A percentile compares a stretch with the other conserved stretches of the same genome.
These are phyloP conservation scores for Monoraphidium neglectum DNA, from an alignment of 139 green algal species.

Conservation along the genomic window DNA sequence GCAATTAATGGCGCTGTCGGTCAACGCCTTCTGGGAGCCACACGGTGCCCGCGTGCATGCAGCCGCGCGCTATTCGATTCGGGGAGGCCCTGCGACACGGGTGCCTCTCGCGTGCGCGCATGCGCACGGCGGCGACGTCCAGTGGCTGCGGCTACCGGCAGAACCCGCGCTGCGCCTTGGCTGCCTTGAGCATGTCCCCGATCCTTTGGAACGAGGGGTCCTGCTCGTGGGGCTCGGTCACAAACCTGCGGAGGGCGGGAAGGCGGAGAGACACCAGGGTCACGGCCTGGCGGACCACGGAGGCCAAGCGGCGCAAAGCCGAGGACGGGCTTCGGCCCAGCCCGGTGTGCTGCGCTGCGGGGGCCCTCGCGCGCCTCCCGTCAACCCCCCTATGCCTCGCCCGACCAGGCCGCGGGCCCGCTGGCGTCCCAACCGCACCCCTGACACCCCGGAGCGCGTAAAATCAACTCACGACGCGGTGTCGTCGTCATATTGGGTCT, in stretches of 20 bases:
- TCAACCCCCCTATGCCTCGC: neutral
- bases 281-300: too few relatives aligned
- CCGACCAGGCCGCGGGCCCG: neutral
- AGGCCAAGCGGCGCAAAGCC: neutral
- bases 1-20: too few relatives aligned
- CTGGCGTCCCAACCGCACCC: neutral
- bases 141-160: too few relatives aligned
- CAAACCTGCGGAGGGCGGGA: conserved; percentile 16
- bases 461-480: conserved; percentile 32
- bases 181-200: conserved; percentile 32
- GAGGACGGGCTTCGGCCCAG: neutral
- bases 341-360: neutral
- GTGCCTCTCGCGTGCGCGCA: too few relatives aligned
- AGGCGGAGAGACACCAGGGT: too few relatives aligned
- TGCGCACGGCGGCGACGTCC: too few relatives aligned
- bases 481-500: conserved; percentile 41
- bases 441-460: neutral
- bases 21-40: too few relatives aligned
- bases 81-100: too few relatives aligned
- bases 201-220: conserved; percentile 52
- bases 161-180: conserved; percentile 35
- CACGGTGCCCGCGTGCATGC: too few relatives aligned
- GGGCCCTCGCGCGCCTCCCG: neutral
- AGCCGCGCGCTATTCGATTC: too few relatives aligned
- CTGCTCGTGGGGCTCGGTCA: conserved; percentile 36